A percentile compares a stretch with the other conserved stretches of the same genome.
Conservation (phyloP, 1,284 basidiomycete species). For the Ganoderma lucidum region DNA sequence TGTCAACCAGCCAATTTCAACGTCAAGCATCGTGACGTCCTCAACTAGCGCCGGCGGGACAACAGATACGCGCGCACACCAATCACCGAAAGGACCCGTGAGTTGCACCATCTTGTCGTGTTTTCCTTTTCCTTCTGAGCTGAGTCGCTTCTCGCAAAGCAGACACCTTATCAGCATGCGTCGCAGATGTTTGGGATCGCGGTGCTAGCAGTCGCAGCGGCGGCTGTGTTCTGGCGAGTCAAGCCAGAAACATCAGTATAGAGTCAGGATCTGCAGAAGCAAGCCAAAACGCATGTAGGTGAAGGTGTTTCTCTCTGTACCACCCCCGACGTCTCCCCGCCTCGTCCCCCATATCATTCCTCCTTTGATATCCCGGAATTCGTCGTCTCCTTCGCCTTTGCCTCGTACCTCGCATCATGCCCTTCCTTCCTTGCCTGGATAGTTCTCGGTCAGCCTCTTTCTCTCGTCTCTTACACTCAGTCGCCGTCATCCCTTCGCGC, state of each 20-base stretch:
- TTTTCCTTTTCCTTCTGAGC: conserved; percentile 3
- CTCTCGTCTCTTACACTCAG: conserved; percentile 4
- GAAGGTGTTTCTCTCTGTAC: conserved; percentile 13
- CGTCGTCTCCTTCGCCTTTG: conserved; percentile 13
- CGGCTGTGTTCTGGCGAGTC: conserved; percentile 70
- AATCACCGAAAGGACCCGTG: conserved; percentile 29
- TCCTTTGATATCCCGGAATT: conserved; percentile 29
- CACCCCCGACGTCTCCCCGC: conserved; percentile 16
- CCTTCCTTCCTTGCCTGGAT: conserved; percentile 24
- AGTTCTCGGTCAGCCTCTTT: conserved; percentile 7
- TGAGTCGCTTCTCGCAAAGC: conserved; percentile 22
- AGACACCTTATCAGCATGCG: conserved; percentile 27
- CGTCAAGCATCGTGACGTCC: conserved; percentile 29
- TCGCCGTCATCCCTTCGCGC: conserved; percentile 4
- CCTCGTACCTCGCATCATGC: conserved; percentile 14
- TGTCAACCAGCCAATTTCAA: conserved; percentile 46
- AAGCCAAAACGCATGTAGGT: conserved; percentile 32
- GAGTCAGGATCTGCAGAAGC: conserved; percentile 22
- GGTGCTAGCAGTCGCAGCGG: conserved; percentile 65
- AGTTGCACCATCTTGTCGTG: conserved; percentile 14
- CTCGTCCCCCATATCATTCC: background rate
- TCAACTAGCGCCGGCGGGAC: conserved; percentile 19
- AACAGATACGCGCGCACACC: conserved; percentile 30
- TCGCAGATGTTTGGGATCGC: conserved; percentile 64
- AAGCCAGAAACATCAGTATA: conserved; percentile 48